A percentile compares a stretch with the other conserved stretches of the same genome.
phyloP scores from a whole-genome alignment of 2,329 filamentous ascomycete genomes.

The Phialophora verrucosa region DNA sequence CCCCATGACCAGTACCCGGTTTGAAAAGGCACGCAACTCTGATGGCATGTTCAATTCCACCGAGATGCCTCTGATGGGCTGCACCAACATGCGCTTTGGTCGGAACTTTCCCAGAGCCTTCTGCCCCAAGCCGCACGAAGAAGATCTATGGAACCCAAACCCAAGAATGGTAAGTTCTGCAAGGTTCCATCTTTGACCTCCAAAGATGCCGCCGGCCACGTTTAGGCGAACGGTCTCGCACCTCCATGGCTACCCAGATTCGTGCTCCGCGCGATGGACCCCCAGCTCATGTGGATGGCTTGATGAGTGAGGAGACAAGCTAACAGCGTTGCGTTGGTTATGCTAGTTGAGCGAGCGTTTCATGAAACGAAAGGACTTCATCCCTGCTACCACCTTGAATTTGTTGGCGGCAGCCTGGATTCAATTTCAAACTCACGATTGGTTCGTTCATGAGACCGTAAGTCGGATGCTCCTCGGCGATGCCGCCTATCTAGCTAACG shows the following conservation, averaged over 20 bases:
- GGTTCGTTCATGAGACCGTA: slow-evolving; percentile 38
- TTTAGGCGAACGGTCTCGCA: background rate
- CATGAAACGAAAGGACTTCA: slow-evolving; percentile 52
- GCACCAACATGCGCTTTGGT: slow-evolving; percentile 53
- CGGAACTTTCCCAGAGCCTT: slow-evolving; percentile 51
- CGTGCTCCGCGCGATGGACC: background rate
- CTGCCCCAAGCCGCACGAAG: slow-evolving; percentile 47
- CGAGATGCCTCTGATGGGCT: slow-evolving; percentile 53
- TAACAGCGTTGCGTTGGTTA: background rate
- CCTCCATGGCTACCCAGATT: background rate
- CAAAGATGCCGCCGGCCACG: background rate
- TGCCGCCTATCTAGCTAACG: slow-evolving; percentile 39
- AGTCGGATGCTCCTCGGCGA: background rate
- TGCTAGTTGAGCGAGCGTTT: slow-evolving; percentile 43
- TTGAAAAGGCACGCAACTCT: slow-evolving; percentile 46
- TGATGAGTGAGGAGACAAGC: background rate
- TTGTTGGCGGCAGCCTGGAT: slow-evolving; percentile 57
- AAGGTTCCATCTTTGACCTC: background rate
- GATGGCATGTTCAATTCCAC: slow-evolving; percentile 55
- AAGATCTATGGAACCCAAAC: slow-evolving; percentile 53
- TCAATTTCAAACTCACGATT: slow-evolving; percentile 57
- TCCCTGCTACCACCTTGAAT: slow-evolving; percentile 54
- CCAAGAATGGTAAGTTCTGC: slow-evolving; percentile 50
- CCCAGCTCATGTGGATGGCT: background rate
- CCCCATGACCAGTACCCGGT: slow-evolving; percentile 21